phyloP scores from a whole-genome alignment of 2,329 filamentous ascomycete genomes.

The Colletotrichum sp. region DNA sequence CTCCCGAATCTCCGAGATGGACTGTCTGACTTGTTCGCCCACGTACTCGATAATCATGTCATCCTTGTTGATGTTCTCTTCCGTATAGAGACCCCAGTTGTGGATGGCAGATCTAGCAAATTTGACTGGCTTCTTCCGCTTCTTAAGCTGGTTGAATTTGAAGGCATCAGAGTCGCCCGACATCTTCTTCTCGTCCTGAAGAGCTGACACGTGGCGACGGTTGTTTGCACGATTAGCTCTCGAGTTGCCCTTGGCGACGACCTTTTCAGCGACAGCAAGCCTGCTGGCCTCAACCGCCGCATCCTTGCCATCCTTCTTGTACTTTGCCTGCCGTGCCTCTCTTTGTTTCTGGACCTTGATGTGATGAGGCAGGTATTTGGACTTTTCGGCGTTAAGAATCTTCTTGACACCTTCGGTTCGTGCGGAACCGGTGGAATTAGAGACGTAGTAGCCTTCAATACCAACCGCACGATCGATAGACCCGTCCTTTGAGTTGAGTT shows the following conservation, averaged over 20 bases:
- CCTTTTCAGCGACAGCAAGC: constrained; percentile 76
- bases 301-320: constrained; percentile 70
- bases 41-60: constrained; percentile 99
- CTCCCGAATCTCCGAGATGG: constrained; percentile 96
- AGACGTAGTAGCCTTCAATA: constrained; percentile 77
- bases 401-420: constrained; percentile 94
- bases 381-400: constrained; percentile 96
- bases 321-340: constrained; percentile 85
- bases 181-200: constrained; percentile 92
- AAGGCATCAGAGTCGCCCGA: constrained; percentile 89
- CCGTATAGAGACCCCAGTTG: constrained; percentile 97
- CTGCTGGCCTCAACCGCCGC: constrained; percentile 74
- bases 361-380: constrained; percentile 95
- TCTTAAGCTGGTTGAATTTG: constrained; percentile 98
- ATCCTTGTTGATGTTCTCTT: constrained; percentile 95
- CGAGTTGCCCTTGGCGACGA: constrained; percentile 85
- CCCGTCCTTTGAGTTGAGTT: constrained; percentile 51
- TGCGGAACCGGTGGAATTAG: constrained; percentile 83
- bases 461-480: constrained; percentile 36
- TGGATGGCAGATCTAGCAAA: constrained; percentile 98
- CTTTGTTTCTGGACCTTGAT: constrained; percentile 93
- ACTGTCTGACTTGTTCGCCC: constrained; percentile 94
- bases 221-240: constrained; percentile 95
- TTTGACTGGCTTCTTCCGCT: constrained; percentile 98
- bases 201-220: constrained; percentile 89